Conservation (phyloP, 176 grass and related monocot genomes). For the Poa pratensis region DNA sequence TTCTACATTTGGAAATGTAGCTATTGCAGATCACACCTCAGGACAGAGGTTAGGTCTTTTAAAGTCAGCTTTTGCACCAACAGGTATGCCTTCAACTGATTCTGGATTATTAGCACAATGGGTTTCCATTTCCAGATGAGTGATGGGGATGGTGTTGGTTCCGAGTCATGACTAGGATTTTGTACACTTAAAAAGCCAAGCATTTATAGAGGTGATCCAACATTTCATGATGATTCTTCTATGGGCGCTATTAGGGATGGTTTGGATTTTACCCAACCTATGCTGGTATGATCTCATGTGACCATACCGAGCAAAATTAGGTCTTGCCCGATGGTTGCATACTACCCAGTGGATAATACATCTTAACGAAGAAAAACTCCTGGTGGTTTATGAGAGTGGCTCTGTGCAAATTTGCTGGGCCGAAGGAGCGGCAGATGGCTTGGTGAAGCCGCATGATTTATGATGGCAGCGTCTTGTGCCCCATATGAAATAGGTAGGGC, state of each 20-base stretch:
- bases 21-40: constrained; percentile 84
- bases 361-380: not conserved
- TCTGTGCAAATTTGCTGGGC: not conserved
- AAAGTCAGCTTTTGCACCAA: constrained; percentile 75
- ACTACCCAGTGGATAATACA: not conserved
- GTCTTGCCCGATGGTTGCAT: not conserved
- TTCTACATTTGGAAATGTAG: constrained; percentile 85
- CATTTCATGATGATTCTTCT: not conserved
- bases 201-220: constrained; percentile 4
- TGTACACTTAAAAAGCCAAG: not conserved
- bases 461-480: not conserved
- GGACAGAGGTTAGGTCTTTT: constrained; percentile 77
- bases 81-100: constrained; percentile 55
- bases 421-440: not conserved
- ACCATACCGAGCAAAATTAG: not conserved
- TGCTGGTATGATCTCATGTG: not conserved
- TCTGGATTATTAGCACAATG: not conserved
- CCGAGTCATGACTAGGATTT: not conserved
- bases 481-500: not conserved
- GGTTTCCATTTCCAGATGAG: not conserved
- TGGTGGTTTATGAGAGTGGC: not conserved
- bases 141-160: constrained; percentile 26
- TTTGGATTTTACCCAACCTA: not conserved
- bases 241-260: not conserved
- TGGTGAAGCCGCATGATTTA: not conserved